Base-by-base conservation (phyloP, 768 basidiomycete species). In the Russula sp. region DNA sequence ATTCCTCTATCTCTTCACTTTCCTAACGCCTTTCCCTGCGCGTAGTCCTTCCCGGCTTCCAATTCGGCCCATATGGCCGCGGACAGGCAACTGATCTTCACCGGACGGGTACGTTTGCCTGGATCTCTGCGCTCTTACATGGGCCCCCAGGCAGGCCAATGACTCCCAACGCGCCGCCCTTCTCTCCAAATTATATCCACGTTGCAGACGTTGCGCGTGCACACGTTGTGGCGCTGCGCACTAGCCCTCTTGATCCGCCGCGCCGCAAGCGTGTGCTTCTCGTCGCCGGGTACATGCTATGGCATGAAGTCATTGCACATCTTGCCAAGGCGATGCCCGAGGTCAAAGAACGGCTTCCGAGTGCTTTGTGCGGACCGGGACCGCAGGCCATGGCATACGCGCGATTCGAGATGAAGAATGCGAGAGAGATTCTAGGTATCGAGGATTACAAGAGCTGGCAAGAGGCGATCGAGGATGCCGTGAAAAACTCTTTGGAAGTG, bases 101-200 rank as follows among this genome's bases (percentile, higher is more conserved):
- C 24, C 54, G 49, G 18, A 5, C 20, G 28, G 64, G 64, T 26
- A 61, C 64, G 5, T 65, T 65, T 42, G 64, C 64, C 22, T 65
- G 64, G 64, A 30, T 65, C 32, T 51, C 54, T n/a, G 49, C 24
- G 42, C 64, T 65, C 28, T 24, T 65, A 26, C 30, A 65, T 50
- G 64, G 64, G 0, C 59, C 59, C 10, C 26, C 55, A 26, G 64
- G 64, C 54, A 28, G 64, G 11, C 54, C 64, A 10, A 36, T 51
- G 49, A 57, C 46, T 3, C 59, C 59, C 8, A 65, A 65, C 3
- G 64, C 40, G 2, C 55, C 55, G 1, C 64, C 64, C 5, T 65
- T 61, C 16, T 65, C 64, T 28, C 64, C 64, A 26, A 65, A 65
- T 32, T 65, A 65, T 54, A 49, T 65, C 7, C 64, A 65, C 42